Conservation (phyloP, 371 early-diverging fungal species). For the Mucor sp. region DNA sequence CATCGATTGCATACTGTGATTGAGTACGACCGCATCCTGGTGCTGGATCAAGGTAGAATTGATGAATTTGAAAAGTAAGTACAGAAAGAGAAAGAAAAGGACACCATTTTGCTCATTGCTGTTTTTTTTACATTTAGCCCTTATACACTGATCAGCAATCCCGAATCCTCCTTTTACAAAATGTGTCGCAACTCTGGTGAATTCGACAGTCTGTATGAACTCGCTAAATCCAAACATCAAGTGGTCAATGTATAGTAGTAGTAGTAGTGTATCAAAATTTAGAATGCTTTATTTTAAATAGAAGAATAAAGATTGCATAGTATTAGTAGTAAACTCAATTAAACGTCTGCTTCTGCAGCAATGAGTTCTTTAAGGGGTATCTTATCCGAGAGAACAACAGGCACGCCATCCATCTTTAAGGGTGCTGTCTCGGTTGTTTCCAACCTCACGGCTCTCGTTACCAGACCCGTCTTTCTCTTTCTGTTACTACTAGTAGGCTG, state of each 20-base stretch:
- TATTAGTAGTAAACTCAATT: no score
- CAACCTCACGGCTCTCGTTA: background rate
- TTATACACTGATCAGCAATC: slow-evolving; percentile 44
- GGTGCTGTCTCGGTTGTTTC: background rate
- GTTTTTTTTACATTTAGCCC: slow-evolving; percentile 37
- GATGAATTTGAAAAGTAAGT: slow-evolving; percentile 40
- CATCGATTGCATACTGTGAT: slow-evolving; percentile 67
- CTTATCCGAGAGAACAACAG: background rate
- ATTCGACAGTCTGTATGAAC: slow-evolving; percentile 52
- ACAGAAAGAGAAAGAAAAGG: background rate
- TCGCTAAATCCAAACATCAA: slow-evolving; percentile 39
- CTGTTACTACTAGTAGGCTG: no score
- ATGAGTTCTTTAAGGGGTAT: background rate
- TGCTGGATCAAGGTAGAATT: slow-evolving; percentile 43
- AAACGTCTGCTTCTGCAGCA: background rate
- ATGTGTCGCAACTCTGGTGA: slow-evolving; percentile 75
- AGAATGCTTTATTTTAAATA: no score
- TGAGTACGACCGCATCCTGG: slow-evolving; percentile 49
- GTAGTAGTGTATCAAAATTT: no score
- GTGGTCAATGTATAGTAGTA: background rate
- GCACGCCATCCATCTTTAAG: background rate
- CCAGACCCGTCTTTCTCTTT: background rate
- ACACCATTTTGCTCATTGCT: background rate
- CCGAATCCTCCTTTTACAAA: slow-evolving; percentile 53
- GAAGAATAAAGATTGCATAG: no score